phyloP scores from a whole-genome alignment of 164 flowering plant species.

The Platanus orientalis region DNA sequence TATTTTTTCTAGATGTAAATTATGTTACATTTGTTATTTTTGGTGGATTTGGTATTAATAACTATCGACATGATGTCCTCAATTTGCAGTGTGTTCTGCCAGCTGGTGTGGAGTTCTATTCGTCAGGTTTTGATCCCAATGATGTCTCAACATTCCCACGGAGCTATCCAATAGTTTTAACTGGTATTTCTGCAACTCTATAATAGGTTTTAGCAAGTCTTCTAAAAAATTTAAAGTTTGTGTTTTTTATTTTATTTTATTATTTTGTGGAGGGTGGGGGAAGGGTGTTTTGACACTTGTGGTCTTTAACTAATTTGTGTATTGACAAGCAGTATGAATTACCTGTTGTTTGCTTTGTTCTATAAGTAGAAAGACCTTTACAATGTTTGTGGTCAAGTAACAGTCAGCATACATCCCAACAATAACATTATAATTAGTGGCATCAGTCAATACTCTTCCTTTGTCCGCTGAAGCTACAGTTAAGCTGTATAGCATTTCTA shows the following conservation, averaged over 20 bases:
- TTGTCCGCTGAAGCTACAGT: too few species aligned
- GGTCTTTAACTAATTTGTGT: neutral
- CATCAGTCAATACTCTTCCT: too few species aligned
- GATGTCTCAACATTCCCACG: constrained; percentile 66
- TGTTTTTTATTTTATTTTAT: too few species aligned
- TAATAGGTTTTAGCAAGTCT: neutral
- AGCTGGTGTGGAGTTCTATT: constrained; percentile 81
- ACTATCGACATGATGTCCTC: neutral
- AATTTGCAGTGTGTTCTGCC: constrained; percentile 83
- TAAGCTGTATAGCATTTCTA: too few species aligned
- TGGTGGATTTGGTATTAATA: neutral
- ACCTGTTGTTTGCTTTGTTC: neutral
- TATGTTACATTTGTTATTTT: neutral
- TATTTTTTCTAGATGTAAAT: neutral
- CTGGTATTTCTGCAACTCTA: constrained; percentile 43
- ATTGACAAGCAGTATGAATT: neutral
- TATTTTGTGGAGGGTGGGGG: too few species aligned
- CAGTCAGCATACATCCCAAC: too few species aligned
- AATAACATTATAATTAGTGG: too few species aligned
- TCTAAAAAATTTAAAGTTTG: neutral
- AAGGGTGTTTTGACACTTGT: too few species aligned
- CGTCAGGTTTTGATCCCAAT: constrained; percentile 63
- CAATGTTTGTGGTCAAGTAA: too few species aligned
- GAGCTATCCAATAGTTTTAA: constrained; percentile 92
- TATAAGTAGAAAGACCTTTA: neutral